These are phyloP conservation scores for Dactylella cylindrospora DNA, from an alignment of 2,329 filamentous ascomycete genomes.

Conservation along the genomic window DNA sequence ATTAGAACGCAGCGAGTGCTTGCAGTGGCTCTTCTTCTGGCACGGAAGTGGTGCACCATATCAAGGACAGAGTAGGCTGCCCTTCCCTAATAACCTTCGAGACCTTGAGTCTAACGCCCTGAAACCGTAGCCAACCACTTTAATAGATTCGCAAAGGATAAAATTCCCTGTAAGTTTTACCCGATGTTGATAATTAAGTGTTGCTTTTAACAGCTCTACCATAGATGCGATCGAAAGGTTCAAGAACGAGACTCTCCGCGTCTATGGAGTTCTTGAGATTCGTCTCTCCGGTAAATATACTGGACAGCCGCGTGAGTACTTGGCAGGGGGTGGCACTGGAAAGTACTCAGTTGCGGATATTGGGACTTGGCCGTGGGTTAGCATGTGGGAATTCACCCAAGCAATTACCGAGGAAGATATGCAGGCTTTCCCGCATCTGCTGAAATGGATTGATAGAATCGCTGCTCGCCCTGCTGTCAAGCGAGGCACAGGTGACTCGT, in stretches of 20 bases:
- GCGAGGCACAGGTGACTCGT: slow-evolving; percentile 50
- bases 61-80: slow-evolving; percentile 50
- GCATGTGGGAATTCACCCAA: slow-evolving; percentile 52
- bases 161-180: slow-evolving; percentile 53
- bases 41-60: slow-evolving; percentile 55
- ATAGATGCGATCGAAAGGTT: slow-evolving; percentile 57
- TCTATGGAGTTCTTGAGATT: slow-evolving; percentile 61
- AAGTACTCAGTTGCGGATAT: slow-evolving; percentile 61
- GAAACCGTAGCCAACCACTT: slow-evolving; percentile 54
- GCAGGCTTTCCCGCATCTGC: slow-evolving; percentile 57
- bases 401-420: slow-evolving; percentile 58
- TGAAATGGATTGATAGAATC: slow-evolving; percentile 60
- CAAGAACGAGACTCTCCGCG: slow-evolving; percentile 58
- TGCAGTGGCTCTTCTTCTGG: slow-evolving; percentile 63
- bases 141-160: slow-evolving; percentile 54
- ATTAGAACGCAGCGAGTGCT: slow-evolving; percentile 56
- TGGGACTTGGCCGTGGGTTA: slow-evolving; percentile 59
- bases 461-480: slow-evolving; percentile 57
- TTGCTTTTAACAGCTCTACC: too few species aligned
- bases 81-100: slow-evolving; percentile 22
- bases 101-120: slow-evolving; percentile 52
- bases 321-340: slow-evolving; percentile 59
- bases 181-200: neutral
- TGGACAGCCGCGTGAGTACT: slow-evolving; percentile 57
- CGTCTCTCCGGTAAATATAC: slow-evolving; percentile 59